Evolutionary conservation across 768 basidiomycete genomes (phyloP), one percentile per base, ranked within the genome.

Genomic region (Coprinellus micaceus): DNA sequence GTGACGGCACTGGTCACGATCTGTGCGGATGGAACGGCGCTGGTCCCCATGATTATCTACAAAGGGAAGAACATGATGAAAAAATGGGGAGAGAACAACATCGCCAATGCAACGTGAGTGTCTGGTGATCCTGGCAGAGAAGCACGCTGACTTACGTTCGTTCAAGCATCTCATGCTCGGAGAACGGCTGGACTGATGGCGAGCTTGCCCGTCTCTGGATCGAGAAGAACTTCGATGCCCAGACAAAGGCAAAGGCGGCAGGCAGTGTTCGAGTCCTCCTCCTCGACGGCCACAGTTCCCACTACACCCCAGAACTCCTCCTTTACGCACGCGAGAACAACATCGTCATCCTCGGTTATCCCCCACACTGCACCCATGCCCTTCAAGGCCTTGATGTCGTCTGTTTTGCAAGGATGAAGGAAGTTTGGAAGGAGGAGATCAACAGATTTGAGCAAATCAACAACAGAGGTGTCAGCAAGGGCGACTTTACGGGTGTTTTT

Each of bases 371-470:
- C 57, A 77, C 71, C 0, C 72, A 78, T 64, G 67, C 67, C 0
- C 62, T 75, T 4, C 77, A 79, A 59, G 74, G 75, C 9, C 71
- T 79, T 21, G 74, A 79, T 62, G 74, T 78, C 21, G 72, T 74
- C 1, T 75, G 74, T 56, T 79, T 79, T 60, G 71, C 66, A 24
- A 64, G 51, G 52, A 69, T 78, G 70, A 79, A 79, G 61, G 52
- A 55, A 10, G 43, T 19, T 58, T 66, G 60, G 61, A 65, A 66
- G 29, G 22, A 62, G 33, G 65, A 60, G 51, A 63, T 70, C 15
- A 22, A 58, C 2, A 12, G 33, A 21, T 74, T 66, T 41, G 64
- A 73, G 56, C 51, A 62, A 7, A 52, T 60, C 24, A 65, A 53
- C 33, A 57, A 64, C 1, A 30, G 58, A 43, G 57, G 55, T 6